Evolutionary conservation across 2,329 filamentous ascomycete genomes (phyloP).

Genomic region (Stachybotrys chlorohalonatus): DNA sequence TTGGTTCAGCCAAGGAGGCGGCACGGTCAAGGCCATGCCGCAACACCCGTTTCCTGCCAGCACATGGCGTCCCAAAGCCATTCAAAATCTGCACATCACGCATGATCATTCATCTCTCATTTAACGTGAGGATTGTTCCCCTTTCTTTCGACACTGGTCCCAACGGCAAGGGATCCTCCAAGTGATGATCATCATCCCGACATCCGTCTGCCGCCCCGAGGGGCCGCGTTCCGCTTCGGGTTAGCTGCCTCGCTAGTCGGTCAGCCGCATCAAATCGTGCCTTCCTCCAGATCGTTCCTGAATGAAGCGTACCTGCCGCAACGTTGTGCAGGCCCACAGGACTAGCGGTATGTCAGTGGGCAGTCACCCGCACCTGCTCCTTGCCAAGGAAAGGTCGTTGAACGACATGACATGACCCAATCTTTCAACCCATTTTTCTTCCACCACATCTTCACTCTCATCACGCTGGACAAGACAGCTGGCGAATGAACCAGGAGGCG

Average conservation of each 20-base stretch:
- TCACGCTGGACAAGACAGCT: too few relatives aligned
- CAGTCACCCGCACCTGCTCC: too few relatives aligned
- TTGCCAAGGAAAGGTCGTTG: too few relatives aligned
- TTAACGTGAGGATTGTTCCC: too few relatives aligned
- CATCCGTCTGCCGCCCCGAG: not conserved
- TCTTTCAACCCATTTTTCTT: too few relatives aligned
- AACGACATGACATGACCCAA: too few relatives aligned
- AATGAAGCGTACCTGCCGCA: not conserved
- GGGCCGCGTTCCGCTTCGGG: not conserved
- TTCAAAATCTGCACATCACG: not conserved
- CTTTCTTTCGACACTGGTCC: too few relatives aligned
- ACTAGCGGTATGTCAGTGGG: too few relatives aligned
- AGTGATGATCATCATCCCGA: not conserved
- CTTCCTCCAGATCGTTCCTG: not conserved
- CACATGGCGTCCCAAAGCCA: not conserved
- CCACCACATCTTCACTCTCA: too few relatives aligned
- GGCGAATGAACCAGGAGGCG: too few relatives aligned
- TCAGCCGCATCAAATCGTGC: not conserved
- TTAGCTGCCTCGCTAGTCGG: not conserved
- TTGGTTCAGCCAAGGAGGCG: not conserved
- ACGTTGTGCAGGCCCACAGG: too few relatives aligned
- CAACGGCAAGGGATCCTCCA: too few relatives aligned
- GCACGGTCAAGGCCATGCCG: not conserved
- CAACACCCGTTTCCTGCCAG: not conserved
- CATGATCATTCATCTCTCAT: not conserved